These are phyloP conservation scores for Monosporozyma unispora DNA, from an alignment of 805 yeast genomes.

Conservation along the genomic window DNA sequence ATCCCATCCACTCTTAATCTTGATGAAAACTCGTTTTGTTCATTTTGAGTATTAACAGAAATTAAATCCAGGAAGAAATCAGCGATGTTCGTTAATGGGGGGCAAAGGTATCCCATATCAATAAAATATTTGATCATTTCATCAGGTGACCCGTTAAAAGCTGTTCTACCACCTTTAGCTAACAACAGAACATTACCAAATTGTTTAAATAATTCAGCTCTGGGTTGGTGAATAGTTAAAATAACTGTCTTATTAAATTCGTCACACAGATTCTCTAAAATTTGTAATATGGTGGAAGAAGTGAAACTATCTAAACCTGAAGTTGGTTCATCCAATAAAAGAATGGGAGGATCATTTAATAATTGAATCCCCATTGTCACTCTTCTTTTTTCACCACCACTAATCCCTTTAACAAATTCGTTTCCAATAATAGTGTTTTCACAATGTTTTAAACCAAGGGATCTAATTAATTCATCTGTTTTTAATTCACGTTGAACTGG, in stretches of 20 bases:
- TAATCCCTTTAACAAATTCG: conserved; percentile 55
- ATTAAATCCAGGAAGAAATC: conserved; percentile 66
- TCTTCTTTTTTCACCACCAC: conserved; percentile 86
- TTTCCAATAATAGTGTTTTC: conserved; percentile 64
- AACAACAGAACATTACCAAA: conserved; percentile 68
- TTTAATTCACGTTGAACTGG: conserved; percentile 37
- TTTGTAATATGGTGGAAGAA: conserved; percentile 54
- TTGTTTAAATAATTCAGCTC: conserved; percentile 49
- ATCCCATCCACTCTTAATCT: conserved; percentile 34
- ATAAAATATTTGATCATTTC: conserved; percentile 42
- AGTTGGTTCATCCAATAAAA: conserved; percentile 81
- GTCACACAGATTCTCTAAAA: conserved; percentile 47
- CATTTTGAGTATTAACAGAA: conserved; percentile 44
- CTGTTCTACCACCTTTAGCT: conserved; percentile 64
- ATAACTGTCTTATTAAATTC: conserved; percentile 58
- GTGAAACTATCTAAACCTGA: conserved; percentile 81
- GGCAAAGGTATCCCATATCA: conserved; percentile 45
- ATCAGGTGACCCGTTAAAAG: conserved; percentile 51
- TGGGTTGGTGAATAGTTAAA: conserved; percentile 78
- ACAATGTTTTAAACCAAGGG: conserved; percentile 65
- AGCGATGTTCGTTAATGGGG: conserved; percentile 57
- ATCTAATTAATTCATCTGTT: conserved; percentile 51
- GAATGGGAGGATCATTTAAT: conserved; percentile 58
- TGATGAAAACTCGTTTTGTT: conserved; percentile 34
- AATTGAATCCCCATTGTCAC: conserved; percentile 76